These are phyloP conservation scores for Paecilomyces formosus DNA, from an alignment of 2,329 filamentous ascomycete genomes.

Conservation along the genomic window DNA sequence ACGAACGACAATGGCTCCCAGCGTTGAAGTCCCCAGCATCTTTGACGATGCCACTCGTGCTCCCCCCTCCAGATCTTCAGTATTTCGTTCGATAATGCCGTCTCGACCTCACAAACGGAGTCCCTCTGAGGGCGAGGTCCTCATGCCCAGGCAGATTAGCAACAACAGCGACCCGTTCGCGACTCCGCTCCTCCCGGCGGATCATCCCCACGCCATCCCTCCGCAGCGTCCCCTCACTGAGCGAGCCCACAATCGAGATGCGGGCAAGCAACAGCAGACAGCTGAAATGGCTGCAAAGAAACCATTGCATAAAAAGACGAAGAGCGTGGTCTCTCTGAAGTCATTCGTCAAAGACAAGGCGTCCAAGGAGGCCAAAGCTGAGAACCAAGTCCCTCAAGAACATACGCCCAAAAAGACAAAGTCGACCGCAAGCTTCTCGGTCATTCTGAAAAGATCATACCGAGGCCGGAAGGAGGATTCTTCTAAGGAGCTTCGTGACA, in stretches of 20 bases:
- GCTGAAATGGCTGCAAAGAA: constrained; percentile 26
- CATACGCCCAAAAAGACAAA: constrained; percentile 62
- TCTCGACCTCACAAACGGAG: constrained; percentile 41
- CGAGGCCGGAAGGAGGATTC: constrained; percentile 58
- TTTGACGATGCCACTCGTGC: constrained; percentile 30
- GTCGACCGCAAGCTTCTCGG: constrained; percentile 74
- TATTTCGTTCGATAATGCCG: constrained; percentile 48
- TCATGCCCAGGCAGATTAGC: constrained; percentile 11
- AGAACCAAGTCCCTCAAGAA: constrained; percentile 26
- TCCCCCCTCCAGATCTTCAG: constrained; percentile 33
- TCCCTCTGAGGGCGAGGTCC: constrained; percentile 30
- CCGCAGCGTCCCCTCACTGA: constrained; percentile 29
- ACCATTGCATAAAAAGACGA: constrained; percentile 45
- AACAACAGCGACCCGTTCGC: constrained; percentile 16
- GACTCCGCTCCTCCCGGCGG: constrained; percentile 41
- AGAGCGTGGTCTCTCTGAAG: constrained; percentile 47
- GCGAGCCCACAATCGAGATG: constrained; percentile 31
- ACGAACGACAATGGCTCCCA: constrained; percentile 27
- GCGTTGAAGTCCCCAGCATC: constrained; percentile 22
- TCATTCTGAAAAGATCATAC: constrained; percentile 65
- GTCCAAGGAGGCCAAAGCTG: constrained; percentile 33
- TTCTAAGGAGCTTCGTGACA: constrained; percentile 54
- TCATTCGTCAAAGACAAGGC: constrained; percentile 41
- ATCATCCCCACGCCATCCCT: constrained; percentile 38
- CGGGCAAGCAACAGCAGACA: constrained; percentile 29